Percentiles rank a stretch among this genome's conserved stretches.
Evolutionary conservation across 192 early-diverging fungal species (phyloP).

Genomic region (Coemansia pectinata): DNA sequence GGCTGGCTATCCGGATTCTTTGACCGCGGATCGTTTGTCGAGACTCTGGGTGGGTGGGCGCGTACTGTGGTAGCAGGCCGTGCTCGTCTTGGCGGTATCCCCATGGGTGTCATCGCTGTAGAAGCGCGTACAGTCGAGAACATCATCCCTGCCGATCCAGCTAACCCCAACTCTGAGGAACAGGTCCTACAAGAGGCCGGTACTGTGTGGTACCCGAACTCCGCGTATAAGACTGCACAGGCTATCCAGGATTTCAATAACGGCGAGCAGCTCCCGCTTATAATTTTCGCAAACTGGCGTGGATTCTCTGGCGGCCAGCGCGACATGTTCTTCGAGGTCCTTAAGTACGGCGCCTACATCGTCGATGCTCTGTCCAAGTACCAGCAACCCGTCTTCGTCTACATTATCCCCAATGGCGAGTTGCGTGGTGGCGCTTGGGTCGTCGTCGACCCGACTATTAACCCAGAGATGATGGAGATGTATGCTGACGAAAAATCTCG

Average conservation of each 20-base stretch:
- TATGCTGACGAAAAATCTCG: constrained; percentile 90
- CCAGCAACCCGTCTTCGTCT: constrained; percentile 97
- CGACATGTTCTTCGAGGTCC: constrained; percentile 97
- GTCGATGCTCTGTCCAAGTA: constrained; percentile 96
- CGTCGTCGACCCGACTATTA: constrained; percentile 95
- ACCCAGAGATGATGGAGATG: constrained; percentile 99
- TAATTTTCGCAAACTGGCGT: constrained; percentile 99
- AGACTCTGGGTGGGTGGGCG: constrained; percentile 96
- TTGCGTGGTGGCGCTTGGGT: constrained; percentile 99
- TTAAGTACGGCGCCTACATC: constrained; percentile 97
- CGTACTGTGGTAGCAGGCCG: constrained; percentile 95
- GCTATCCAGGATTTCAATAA: constrained; percentile 99
- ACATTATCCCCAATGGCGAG: constrained; percentile 92
- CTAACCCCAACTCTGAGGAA: constrained; percentile 85
- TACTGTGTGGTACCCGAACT: constrained; percentile 98
- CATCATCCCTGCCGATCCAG: constrained; percentile 92
- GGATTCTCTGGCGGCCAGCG: constrained; percentile 98
- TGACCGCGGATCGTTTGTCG: constrained; percentile 93
- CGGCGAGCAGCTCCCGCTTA: constrained; percentile 96
- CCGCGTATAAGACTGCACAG: constrained; percentile 99
- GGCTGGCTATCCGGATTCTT: constrained; percentile 92
- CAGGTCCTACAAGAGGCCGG: constrained; percentile 90
- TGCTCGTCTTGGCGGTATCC: constrained; percentile 94
- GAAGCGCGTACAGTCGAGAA: constrained; percentile 92
- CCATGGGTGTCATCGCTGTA: constrained; percentile 96